Conservation (phyloP, 73 alveolate species). For the Tetrahymena malaccensis region DNA sequence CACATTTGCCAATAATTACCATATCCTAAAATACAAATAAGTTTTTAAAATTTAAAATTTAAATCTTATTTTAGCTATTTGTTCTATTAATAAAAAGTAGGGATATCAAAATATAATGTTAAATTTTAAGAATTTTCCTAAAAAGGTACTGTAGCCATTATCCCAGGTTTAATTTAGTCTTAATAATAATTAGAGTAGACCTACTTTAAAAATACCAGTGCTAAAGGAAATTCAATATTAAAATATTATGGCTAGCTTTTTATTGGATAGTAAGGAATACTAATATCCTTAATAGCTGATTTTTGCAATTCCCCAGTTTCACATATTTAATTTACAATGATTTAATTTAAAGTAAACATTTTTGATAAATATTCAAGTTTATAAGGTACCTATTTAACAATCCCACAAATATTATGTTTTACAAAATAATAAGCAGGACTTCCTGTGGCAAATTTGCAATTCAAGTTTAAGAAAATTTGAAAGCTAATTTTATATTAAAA, state of each 20-base stretch:
- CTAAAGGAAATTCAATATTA: background rate
- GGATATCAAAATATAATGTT: background rate
- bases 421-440: background rate
- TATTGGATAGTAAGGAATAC: background rate
- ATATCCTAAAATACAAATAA: background rate
- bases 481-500: background rate
- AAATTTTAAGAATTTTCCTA: background rate
- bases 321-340: background rate
- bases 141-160: background rate
- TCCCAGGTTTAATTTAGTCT: background rate
- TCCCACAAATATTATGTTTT: background rate
- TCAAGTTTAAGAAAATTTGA: too few relatives aligned
- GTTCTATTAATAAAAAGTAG: background rate
- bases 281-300: background rate
- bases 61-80: background rate
- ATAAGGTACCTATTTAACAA: background rate
- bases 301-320: background rate
- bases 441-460: background rate
- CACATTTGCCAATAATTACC: background rate
- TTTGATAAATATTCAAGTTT: background rate
- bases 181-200: background rate
- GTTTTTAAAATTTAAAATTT: background rate
- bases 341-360: background rate
- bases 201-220: background rate
- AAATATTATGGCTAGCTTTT: too few relatives aligned